Conservation (phyloP, 345 rosid genomes). For the Boechera retrofracta region DNA sequence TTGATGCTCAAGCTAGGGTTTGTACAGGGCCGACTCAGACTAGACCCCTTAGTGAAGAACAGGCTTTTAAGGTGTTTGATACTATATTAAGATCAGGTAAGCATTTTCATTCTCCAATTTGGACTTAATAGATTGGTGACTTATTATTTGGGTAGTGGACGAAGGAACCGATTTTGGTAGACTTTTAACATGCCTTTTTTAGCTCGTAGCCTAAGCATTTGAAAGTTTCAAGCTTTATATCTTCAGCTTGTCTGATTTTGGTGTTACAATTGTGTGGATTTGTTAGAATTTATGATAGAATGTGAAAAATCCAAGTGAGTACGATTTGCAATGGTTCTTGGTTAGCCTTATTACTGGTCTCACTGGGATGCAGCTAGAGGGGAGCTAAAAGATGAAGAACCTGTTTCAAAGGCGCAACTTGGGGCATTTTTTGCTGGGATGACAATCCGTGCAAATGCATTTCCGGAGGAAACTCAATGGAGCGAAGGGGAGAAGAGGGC, state of each 20-base stretch:
- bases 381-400: slow-evolving; percentile 71
- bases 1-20: slow-evolving; percentile 96
- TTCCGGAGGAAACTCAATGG: slow-evolving; percentile 95
- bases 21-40: slow-evolving; percentile 97
- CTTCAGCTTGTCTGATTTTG: slow-evolving; percentile 1
- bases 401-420: slow-evolving; percentile 84
- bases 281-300: not conserved
- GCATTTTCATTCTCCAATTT: not conserved
- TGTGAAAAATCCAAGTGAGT: not conserved
- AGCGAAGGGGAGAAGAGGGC: slow-evolving; percentile 90
- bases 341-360: slow-evolving; percentile 7
- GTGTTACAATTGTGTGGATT: not conserved
- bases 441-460: slow-evolving; percentile 92
- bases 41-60: slow-evolving; percentile 72
- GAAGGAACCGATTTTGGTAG: not conserved
- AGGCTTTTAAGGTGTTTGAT: slow-evolving; percentile 74
- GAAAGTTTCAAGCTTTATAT: slow-evolving; percentile 23
- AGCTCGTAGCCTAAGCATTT: slow-evolving; percentile 1
- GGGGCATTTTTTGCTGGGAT: slow-evolving; percentile 97
- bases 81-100: slow-evolving; percentile 81
- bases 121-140: slow-evolving; percentile 1
- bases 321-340: slow-evolving; percentile 13
- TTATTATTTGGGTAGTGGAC: not conserved
- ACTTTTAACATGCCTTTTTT: not conserved
- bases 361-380: slow-evolving; percentile 62